A percentile compares a stretch with the other conserved stretches of the same genome.
Evolutionary conservation across 2,329 filamentous ascomycete genomes (phyloP).

Genomic region (Penicillium psychrosexuale): DNA sequence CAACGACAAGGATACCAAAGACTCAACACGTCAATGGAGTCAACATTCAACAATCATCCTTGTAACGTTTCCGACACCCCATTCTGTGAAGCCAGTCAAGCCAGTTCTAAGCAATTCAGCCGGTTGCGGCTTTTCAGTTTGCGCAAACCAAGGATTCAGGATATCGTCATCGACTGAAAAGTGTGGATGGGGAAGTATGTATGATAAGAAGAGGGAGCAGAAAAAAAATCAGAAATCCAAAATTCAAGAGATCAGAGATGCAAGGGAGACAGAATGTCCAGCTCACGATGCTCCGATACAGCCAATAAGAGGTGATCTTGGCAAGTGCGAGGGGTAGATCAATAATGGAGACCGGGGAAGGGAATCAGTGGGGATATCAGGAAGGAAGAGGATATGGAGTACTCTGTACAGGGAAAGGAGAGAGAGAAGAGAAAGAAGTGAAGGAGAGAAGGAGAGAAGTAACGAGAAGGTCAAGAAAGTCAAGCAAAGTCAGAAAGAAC

Average conservation of each 20-base stretch:
- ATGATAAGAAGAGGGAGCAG: neutral
- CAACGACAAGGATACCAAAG: slow-evolving; percentile 12
- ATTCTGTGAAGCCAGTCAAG: slow-evolving; percentile 36
- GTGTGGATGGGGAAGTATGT: neutral
- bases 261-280: slow-evolving; percentile 30
- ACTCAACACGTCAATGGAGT: slow-evolving; percentile 24
- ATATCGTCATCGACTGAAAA: neutral
- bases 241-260: slow-evolving; percentile 14
- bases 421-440: neutral
- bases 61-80: slow-evolving; percentile 46
- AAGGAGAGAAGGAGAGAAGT: neutral
- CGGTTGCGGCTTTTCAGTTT: neutral
- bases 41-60: slow-evolving; percentile 39
- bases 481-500: neutral
- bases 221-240: slow-evolving; percentile 1
- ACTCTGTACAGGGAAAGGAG: neutral
- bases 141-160: neutral
- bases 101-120: neutral
- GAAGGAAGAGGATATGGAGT: too few species aligned
- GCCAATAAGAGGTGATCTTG: slow-evolving; percentile 22
- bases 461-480: neutral
- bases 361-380: neutral
- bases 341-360: neutral
- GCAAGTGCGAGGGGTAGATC: slow-evolving; percentile 9
- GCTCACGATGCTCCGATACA: slow-evolving; percentile 19